These are phyloP conservation scores for Sclerotinia sclerotiorum DNA, from an alignment of 2,329 filamentous ascomycete species.

Conservation along the genomic window DNA sequence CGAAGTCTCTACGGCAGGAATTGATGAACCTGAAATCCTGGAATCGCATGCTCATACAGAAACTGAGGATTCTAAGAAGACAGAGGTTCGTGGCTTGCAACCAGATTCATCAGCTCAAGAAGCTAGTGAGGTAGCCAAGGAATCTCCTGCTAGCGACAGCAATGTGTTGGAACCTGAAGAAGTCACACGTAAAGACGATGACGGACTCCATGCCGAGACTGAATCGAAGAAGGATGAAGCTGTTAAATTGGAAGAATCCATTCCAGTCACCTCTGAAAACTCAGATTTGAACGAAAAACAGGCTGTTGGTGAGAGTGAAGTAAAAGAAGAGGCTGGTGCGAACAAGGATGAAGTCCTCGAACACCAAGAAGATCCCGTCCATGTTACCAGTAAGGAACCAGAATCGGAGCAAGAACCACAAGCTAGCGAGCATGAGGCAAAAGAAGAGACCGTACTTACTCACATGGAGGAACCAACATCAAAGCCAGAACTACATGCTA, in stretches of 20 bases:
- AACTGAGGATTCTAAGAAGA: not conserved
- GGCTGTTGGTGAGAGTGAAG: not conserved
- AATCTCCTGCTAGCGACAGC: not conserved
- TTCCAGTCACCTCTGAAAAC: not conserved
- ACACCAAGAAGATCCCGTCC: not conserved
- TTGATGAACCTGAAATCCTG: not conserved
- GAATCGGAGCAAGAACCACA: not conserved
- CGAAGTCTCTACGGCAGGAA: constrained; percentile 3
- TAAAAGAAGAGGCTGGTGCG: not conserved
- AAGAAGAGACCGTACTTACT: not conserved
- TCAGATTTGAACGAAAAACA: not conserved
- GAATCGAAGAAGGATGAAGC: not conserved
- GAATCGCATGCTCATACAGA: constrained; percentile 1
- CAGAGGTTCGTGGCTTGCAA: not conserved
- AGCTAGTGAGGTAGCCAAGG: not conserved
- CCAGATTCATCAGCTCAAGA: not conserved
- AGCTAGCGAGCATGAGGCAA: constrained; percentile 1
- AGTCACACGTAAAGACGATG: not conserved
- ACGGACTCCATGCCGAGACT: not conserved
- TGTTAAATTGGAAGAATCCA: not conserved
- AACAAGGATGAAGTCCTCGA: not conserved
- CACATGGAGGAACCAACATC: constrained; percentile 5
- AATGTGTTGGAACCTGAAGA: not conserved
- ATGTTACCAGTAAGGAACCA: not conserved
- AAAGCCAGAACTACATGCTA: not conserved